Conservation (phyloP, 192 early-diverging fungal genomes). For the Coemansia sp. region DNA sequence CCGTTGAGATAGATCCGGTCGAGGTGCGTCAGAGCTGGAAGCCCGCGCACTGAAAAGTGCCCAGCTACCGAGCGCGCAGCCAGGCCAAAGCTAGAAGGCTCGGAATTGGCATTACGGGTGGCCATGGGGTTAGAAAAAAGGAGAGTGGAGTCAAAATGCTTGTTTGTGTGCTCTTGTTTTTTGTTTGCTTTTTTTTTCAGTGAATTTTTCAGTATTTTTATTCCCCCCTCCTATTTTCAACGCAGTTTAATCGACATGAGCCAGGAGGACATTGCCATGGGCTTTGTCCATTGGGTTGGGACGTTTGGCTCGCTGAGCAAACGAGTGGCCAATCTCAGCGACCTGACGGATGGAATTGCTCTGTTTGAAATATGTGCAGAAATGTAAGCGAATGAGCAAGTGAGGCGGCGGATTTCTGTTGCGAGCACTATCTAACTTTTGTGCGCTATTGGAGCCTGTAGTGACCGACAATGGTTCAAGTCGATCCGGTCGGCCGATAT, state of each 20-base stretch:
- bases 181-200: not conserved
- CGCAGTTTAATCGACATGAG: conserved; percentile 17
- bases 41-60: conserved; percentile 37
- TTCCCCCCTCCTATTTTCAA: not conserved
- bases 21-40: conserved; percentile 22
- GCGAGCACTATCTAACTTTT: not conserved
- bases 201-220: no score
- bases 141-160: not conserved
- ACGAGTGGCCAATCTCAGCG: conserved; percentile 41
- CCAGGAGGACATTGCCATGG: conserved; percentile 43
- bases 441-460: conserved; percentile 28
- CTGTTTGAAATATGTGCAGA: conserved; percentile 79
- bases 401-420: not conserved
- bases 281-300: conserved; percentile 52
- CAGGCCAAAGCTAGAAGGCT: conserved; percentile 18
- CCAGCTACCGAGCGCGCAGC: conserved; percentile 10
- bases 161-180: not conserved
- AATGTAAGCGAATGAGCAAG: conserved; percentile 61
- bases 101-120: not conserved
- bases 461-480: conserved; percentile 92
- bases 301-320: conserved; percentile 46
- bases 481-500: conserved; percentile 63
- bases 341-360: conserved; percentile 76
- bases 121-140: not conserved
- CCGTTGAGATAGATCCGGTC: conserved; percentile 49